Conservation (phyloP, 495 filamentous ascomycete species). For the Penicillium fimorum region DNA sequence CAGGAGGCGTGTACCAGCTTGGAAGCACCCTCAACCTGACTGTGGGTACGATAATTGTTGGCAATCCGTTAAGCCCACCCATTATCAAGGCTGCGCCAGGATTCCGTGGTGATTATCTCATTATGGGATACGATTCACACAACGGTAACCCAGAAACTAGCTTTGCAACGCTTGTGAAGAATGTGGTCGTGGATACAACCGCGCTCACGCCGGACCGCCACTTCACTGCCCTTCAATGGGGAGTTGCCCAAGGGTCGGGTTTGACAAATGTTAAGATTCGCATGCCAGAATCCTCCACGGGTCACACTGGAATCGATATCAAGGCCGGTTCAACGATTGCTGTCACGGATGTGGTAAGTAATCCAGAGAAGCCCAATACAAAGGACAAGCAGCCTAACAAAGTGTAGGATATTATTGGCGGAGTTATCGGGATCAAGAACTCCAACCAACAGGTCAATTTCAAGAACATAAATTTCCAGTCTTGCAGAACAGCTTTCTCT, state of each 20-base stretch:
- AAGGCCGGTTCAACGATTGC: slow-evolving; percentile 45
- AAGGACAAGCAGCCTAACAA: slow-evolving; percentile 12
- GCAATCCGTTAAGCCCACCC: slow-evolving; percentile 39
- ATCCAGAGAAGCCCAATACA: neutral
- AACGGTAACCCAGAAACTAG: slow-evolving; percentile 37
- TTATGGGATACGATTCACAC: slow-evolving; percentile 35
- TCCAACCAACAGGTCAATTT: slow-evolving; percentile 54
- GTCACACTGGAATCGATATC: slow-evolving; percentile 53
- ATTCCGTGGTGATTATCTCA: slow-evolving; percentile 33
- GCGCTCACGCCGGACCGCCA: slow-evolving; percentile 21
- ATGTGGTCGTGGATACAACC: slow-evolving; percentile 43
- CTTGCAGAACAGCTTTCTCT: slow-evolving; percentile 39
- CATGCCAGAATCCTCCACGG: slow-evolving; percentile 56
- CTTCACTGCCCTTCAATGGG: slow-evolving; percentile 57
- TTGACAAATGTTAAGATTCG: slow-evolving; percentile 71
- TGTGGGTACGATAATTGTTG: slow-evolving; percentile 47
- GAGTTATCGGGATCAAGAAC: slow-evolving; percentile 47
- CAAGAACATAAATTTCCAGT: slow-evolving; percentile 46
- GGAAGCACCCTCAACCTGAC: slow-evolving; percentile 39
- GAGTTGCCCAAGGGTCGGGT: slow-evolving; percentile 66
- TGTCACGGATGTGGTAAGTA: slow-evolving; percentile 48
- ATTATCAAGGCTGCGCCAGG: slow-evolving; percentile 32
- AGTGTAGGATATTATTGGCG: slow-evolving; percentile 46
- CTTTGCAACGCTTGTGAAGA: slow-evolving; percentile 45
- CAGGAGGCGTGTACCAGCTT: slow-evolving; percentile 46